Evolutionary conservation across 1,284 basidiomycete genomes (phyloP).

Genomic region (Chalciporus sp.): DNA sequence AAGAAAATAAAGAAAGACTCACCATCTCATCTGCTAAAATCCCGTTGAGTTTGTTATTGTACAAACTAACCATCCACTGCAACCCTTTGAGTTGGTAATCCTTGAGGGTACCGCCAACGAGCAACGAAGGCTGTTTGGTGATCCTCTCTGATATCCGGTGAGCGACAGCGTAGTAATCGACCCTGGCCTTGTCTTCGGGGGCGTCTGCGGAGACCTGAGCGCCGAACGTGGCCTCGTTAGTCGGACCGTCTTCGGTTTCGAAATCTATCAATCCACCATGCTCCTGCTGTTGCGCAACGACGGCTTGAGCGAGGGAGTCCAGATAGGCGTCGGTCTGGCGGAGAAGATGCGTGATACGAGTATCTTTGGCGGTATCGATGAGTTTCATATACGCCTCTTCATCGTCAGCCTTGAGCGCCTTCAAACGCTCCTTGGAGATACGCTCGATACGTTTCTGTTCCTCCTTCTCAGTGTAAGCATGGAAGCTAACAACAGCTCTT

Average conservation of each 20-base stretch:
- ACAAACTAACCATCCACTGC: conserved; percentile 99
- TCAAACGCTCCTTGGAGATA: conserved; percentile 97
- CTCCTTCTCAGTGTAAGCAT: conserved; percentile 93
- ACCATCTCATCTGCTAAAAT: conserved; percentile 99
- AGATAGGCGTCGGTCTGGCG: conserved; percentile 95
- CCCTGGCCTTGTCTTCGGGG: conserved; percentile 73
- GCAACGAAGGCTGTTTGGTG: conserved; percentile 78
- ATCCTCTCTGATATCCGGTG: conserved; percentile 93
- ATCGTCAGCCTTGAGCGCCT: conserved; percentile 97
- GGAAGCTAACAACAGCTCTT: conserved; percentile 85
- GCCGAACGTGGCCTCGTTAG: conserved; percentile 90
- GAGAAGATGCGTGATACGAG: conserved; percentile 95
- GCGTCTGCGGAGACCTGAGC: conserved; percentile 66
- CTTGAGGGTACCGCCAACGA: conserved; percentile 86
- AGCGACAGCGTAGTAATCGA: conserved; percentile 97
- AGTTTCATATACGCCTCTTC: conserved; percentile 99
- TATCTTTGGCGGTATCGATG: conserved; percentile 99
- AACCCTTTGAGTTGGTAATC: conserved; percentile 92
- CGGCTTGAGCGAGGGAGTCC: conserved; percentile 93
- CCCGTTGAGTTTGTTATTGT: conserved; percentile 97
- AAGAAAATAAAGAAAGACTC: conserved; percentile 30
- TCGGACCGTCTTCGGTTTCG: conserved; percentile 70
- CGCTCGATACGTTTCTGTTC: conserved; percentile 98
- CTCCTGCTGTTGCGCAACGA: conserved; percentile 92
- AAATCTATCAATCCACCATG: conserved; percentile 49